Base-by-base conservation (phyloP, 2,329 filamentous ascomycete genomes). In the Stemphylium vesicarium region DNA sequence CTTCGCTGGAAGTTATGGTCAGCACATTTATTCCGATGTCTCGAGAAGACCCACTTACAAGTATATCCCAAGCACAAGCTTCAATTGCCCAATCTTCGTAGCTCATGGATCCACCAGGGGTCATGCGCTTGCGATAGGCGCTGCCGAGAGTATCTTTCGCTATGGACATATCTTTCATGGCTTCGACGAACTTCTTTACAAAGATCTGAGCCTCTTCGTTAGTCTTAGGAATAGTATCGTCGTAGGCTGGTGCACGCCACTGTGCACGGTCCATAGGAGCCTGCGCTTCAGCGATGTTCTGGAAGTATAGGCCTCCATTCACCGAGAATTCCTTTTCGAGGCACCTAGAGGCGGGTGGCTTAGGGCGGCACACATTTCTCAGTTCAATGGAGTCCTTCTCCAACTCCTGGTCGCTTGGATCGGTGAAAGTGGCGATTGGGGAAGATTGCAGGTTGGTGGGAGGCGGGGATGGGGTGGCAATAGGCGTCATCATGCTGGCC, bases 31-130 rank as follows among this genome's bases (percentile, higher is more conserved):
- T 32, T 4, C 12, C 4, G 22, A 11, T 6, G 18, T 10, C 1
- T 26, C 20, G 8, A 6, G n/a, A 4, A 2, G 16, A 33, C 35
- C 15, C 2, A 45, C 54, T 41, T 24, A 57, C 57, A 24, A 62
- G 3, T 3, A 62, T 46, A 8, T 55, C 42, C 59, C 59, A 62
- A 12, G 53, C 50, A 41, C 59, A 62, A 5, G 42, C 40, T 29
- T 62, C 59, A 18, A 62, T 51, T 4, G 57, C 48, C 56, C 59
- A 59, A 5, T 59, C 44, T n/a, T 35, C 13, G 15, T 59, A 59
- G 49, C 29, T 55, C 7, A 31, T n/a, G 9, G 31, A 6, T 11
- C 38, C 33, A 4, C 45, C 50, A 13, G 49, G 42, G 18, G 50
- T 55, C 16, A 62, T 32, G 31, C 59, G 56, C 50, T 53, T 62